phyloP scores from a whole-genome alignment of 169 alveolate species.

The Plasmodium relictum region DNA sequence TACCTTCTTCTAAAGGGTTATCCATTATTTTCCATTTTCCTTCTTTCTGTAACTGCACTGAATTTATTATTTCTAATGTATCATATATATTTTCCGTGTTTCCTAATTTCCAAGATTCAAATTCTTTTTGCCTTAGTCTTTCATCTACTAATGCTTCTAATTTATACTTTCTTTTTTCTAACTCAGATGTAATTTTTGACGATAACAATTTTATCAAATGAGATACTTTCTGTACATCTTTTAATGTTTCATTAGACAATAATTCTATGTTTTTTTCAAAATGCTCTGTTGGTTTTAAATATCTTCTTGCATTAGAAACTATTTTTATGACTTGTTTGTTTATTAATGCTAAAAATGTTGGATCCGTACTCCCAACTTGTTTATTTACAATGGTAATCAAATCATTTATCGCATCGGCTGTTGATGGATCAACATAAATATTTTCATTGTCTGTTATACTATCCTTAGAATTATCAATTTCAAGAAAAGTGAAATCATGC shows the following conservation, averaged over 20 bases:
- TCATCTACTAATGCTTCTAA: constrained; percentile 51
- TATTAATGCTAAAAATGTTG: constrained; percentile 72
- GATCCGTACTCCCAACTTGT: constrained; percentile 72
- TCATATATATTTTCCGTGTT: constrained; percentile 20
- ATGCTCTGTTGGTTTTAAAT: constrained; percentile 61
- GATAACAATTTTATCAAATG: constrained; percentile 58
- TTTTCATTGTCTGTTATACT: constrained; percentile 14
- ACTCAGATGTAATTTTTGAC: constrained; percentile 61
- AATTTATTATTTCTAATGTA: constrained; percentile 42
- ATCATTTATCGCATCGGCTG: constrained; percentile 71
- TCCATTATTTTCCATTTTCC: constrained; percentile 78
- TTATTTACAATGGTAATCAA: constrained; percentile 62
- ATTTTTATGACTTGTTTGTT: constrained; percentile 56
- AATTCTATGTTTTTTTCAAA: constrained; percentile 75
- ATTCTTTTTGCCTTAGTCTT: constrained; percentile 62
- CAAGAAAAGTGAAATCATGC: constrained; percentile 8
- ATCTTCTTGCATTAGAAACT: constrained; percentile 73
- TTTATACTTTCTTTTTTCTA: constrained; percentile 69
- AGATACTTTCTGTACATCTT: constrained; percentile 72
- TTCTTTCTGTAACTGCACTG: constrained; percentile 65
- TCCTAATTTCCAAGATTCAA: constrained; percentile 60
- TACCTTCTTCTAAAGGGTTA: constrained; percentile 69
- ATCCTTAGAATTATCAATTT: neutral
- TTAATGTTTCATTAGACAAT: constrained; percentile 69
- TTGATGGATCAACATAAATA: constrained; percentile 54